Evolutionary conservation across 1,284 basidiomycete genomes (phyloP).

Genomic region (Cryptococcus sp.): DNA sequence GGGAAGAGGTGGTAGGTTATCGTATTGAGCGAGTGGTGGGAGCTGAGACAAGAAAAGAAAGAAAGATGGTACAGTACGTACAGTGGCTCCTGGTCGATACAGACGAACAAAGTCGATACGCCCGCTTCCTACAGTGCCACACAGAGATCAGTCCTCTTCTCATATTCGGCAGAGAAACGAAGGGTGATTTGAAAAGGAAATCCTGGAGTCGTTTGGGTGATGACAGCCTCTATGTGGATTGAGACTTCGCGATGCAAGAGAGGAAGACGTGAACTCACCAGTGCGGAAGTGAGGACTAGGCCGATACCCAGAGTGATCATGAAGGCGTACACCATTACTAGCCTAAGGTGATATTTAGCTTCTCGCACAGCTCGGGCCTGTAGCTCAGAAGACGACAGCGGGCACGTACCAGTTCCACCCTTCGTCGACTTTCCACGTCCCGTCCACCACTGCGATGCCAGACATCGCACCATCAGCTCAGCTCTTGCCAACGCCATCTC

Average conservation of each 20-base stretch:
- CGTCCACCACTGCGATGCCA: conserved; percentile 2
- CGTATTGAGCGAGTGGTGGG: no score
- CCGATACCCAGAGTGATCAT: conserved; percentile 15
- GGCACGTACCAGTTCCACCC: conserved; percentile 13
- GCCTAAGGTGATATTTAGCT: not conserved
- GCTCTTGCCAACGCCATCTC: no score
- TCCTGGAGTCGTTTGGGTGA: no score
- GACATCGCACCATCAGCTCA: no score
- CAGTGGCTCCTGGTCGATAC: not conserved
- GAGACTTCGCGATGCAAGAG: not conserved
- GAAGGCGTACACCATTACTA: conserved; percentile 16
- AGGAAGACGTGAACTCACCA: conserved; percentile 8
- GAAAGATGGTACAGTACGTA: not conserved
- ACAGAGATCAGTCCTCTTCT: not conserved
- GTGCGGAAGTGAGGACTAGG: conserved; percentile 12
- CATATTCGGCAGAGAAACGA: not conserved
- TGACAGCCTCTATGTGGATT: no score
- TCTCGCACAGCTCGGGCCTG: no score
- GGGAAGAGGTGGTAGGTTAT: no score
- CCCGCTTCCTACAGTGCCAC: not conserved
- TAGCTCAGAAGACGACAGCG: no score
- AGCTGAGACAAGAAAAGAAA: no score
- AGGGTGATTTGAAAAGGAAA: no score
- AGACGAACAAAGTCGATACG: not conserved
- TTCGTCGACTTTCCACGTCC: conserved; percentile 10